A percentile compares a stretch with the other conserved stretches of the same genome.
Conservation (phyloP, 805 yeast genomes). For the Kuraishia capsulata region DNA sequence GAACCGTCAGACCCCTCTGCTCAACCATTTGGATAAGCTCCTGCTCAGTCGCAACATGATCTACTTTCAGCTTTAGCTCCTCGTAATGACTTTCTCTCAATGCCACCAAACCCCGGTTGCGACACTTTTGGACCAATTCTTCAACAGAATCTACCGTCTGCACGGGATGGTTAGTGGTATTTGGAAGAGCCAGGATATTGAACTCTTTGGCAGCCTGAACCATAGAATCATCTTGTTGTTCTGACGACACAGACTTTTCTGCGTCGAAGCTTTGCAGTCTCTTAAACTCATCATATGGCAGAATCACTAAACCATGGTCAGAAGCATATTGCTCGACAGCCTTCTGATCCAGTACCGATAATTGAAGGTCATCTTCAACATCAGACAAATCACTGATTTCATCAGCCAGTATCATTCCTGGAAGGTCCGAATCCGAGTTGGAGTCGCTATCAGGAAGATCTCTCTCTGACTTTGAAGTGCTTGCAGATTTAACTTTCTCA, state of each 20-base stretch:
- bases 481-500: neutral
- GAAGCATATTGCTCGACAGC: slow-evolving; percentile 1
- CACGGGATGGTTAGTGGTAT: slow-evolving; percentile 6
- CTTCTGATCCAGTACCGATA: neutral
- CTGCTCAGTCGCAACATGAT: slow-evolving; percentile 8
- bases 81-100: slow-evolving; percentile 11
- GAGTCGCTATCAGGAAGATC: neutral
- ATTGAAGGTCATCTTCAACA: neutral
- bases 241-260: neutral
- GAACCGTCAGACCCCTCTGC: slow-evolving; percentile 3
- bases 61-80: slow-evolving; percentile 6
- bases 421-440: neutral
- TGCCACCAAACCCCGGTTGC: slow-evolving; percentile 12
- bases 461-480: neutral
- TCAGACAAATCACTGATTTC: slow-evolving; percentile 1
- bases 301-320: slow-evolving; percentile 12
- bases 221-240: slow-evolving; percentile 12
- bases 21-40: slow-evolving; percentile 7
- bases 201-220: slow-evolving; percentile 14
- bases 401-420: neutral
- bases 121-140: slow-evolving; percentile 7
- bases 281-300: slow-evolving; percentile 13
- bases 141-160: slow-evolving; percentile 4
- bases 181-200: slow-evolving; percentile 18
- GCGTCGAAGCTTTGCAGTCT: slow-evolving; percentile 2